phyloP scores from a whole-genome alignment of 2,329 filamentous ascomycete genomes.

The Arthrobotrys sphaeroides region DNA sequence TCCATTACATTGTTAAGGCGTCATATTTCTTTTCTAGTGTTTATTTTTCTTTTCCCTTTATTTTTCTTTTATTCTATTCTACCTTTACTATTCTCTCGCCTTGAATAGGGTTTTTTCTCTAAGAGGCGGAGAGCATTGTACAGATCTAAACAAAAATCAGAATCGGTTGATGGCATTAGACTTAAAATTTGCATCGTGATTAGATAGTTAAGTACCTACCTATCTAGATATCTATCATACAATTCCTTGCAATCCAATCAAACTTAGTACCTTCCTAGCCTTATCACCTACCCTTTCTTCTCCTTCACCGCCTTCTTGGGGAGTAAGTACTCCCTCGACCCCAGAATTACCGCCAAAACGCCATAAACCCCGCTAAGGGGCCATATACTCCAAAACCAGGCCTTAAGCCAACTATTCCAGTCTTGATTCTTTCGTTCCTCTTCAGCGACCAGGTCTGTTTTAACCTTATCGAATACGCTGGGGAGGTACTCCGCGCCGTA shows the following conservation, averaged over 20 bases:
- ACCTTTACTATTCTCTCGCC: conserved; percentile 4
- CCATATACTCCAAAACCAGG: conserved; percentile 62
- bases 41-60: conserved; percentile 24
- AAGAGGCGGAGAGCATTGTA: conserved; percentile 39
- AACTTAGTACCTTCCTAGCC: not conserved
- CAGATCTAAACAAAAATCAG: conserved; percentile 47
- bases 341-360: conserved; percentile 69
- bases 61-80: conserved; percentile 1
- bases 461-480: conserved; percentile 75
- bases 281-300: not conserved
- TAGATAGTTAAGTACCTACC: too few species aligned
- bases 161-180: conserved; percentile 25
- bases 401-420: conserved; percentile 59
- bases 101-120: conserved; percentile 4
- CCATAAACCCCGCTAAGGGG: conserved; percentile 71
- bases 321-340: conserved; percentile 60
- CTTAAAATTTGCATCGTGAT: not conserved
- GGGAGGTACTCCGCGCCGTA: conserved; percentile 71
- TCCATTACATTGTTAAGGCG: conserved; percentile 53
- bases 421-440: conserved; percentile 60
- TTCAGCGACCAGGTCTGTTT: conserved; percentile 62
- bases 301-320: conserved; percentile 31
- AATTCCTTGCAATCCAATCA: not conserved
- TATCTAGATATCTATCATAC: not conserved
- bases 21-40: conserved; percentile 52